Percentiles rank a stretch among this genome's conserved stretches.
These are phyloP conservation scores for Corniculantispora saksenae DNA, from an alignment of 2,329 filamentous ascomycete species.

Conservation along the genomic window DNA sequence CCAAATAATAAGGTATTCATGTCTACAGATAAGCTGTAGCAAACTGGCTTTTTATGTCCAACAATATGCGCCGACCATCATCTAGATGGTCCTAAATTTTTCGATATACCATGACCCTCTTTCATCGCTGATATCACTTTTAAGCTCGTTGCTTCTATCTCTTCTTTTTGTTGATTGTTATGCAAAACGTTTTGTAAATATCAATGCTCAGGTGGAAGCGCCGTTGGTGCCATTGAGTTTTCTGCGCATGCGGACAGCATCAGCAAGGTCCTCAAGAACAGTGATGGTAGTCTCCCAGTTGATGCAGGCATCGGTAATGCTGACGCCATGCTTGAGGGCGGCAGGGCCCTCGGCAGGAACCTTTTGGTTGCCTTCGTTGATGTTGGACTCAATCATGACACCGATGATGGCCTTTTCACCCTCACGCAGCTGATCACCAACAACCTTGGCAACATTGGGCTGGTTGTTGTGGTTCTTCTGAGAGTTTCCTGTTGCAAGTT, in stretches of 20 bases:
- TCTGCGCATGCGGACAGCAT: slow-evolving; percentile 77
- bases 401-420: slow-evolving; percentile 89
- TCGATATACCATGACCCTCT: not conserved
- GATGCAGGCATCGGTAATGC: slow-evolving; percentile 96
- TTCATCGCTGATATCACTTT: slow-evolving; percentile 10
- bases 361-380: slow-evolving; percentile 88
- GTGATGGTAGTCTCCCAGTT: slow-evolving; percentile 83
- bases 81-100: slow-evolving; percentile 3
- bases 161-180: not conserved
- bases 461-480: slow-evolving; percentile 98
- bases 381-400: slow-evolving; percentile 99
- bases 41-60: not conserved
- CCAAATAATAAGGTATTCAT: slow-evolving; percentile 9
- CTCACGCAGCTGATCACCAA: slow-evolving; percentile 82
- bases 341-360: slow-evolving; percentile 79
- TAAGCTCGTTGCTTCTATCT: not conserved
- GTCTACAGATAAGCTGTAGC: not conserved
- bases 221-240: slow-evolving; percentile 49
- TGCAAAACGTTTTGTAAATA: slow-evolving; percentile 1
- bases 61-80: not conserved
- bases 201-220: slow-evolving; percentile 24
- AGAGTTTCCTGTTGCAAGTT: slow-evolving; percentile 70
- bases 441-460: slow-evolving; percentile 80
- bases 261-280: slow-evolving; percentile 81
- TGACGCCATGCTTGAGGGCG: slow-evolving; percentile 82